These are phyloP conservation scores for Eutrema heterophyllum DNA, from an alignment of 345 rosid species.

Conservation along the genomic window DNA sequence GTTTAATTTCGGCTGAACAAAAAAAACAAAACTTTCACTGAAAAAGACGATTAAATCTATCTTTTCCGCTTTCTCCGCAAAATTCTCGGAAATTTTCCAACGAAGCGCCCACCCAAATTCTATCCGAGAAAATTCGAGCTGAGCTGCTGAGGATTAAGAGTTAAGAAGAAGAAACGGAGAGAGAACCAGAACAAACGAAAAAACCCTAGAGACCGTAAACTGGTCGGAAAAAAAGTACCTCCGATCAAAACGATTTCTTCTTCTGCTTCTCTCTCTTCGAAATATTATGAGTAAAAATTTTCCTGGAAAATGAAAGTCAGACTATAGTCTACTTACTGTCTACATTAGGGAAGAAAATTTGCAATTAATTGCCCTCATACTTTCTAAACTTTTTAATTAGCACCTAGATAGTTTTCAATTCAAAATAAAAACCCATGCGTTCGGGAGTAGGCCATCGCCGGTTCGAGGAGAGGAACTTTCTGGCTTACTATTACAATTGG, in stretches of 20 bases:
- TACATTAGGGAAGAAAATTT: not conserved
- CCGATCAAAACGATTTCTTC: conserved; percentile 28
- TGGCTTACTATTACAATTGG: not conserved
- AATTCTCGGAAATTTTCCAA: conserved; percentile 1
- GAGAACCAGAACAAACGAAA: not conserved
- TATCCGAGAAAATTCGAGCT: not conserved
- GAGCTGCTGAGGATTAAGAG: not conserved
- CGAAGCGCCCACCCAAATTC: not conserved
- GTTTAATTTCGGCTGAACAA: not conserved
- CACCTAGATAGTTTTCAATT: not conserved
- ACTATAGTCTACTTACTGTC: not conserved
- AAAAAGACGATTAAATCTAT: not conserved
- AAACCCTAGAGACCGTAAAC: conserved; percentile 5
- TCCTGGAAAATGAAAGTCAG: not conserved
- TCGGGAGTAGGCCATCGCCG: not conserved
- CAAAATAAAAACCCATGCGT: not conserved
- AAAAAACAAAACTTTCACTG: conserved; percentile 10
- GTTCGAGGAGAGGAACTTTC: not conserved
- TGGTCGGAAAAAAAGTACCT: conserved; percentile 26
- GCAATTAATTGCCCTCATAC: conserved; percentile 8
- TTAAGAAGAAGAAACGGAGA: not conserved
- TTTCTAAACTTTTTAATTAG: not conserved
- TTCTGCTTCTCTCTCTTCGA: conserved; percentile 18
- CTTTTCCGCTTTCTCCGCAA: conserved; percentile 15
- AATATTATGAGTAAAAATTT: not conserved